Evolutionary conservation across 306 rosid species (phyloP), one percentile per base, ranked within the genome.

Genomic region (Pueraria montana): DNA sequence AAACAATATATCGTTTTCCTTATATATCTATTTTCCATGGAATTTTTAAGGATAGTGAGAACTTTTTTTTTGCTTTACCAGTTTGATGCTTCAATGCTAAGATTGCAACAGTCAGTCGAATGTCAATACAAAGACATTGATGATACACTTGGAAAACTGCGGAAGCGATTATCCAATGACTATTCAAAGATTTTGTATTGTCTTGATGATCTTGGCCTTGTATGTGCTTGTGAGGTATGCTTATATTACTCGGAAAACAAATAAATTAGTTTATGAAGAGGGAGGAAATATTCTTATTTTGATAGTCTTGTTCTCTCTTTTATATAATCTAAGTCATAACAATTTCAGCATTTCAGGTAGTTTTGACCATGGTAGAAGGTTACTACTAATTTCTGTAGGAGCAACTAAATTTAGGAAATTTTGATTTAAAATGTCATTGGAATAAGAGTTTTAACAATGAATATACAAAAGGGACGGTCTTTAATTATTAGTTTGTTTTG

Each of bases 151-250:
- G 83, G 79, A 86, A 79, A 74, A 59, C 34, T 90, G 84, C 77
- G 59, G 40, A 90, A 87, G 82, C 76, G 86, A 20, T 62, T 92
- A 78, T 80, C 74, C 23, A 87, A 61, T 79, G 91, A 89, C 67
- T 86, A 76, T 53, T 66, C 82, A n/a, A 90, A 89, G 88, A 85
- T 92, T 55, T 77, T 85, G 79, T 89, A 86, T 87, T 92, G 97
- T 80, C 91, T 90, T 62, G 92, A 92, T 1, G 88, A 92, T 52
- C 94, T 90, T 76, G 97, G 97, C 77, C 89, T 89, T 56, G 14
- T 83, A 10, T 90, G 97, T 82, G 87, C 94, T 49, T 86, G 84
- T 77, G 97, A 92, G 97, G 94, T 92, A 86, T 67, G 88, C 27
- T 61, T 30, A 27, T 46, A 58, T 24, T 53, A 85, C 14, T 65